phyloP scores from a whole-genome alignment of 2,329 filamentous ascomycete species.

The Cladophialophora chaetospira region DNA sequence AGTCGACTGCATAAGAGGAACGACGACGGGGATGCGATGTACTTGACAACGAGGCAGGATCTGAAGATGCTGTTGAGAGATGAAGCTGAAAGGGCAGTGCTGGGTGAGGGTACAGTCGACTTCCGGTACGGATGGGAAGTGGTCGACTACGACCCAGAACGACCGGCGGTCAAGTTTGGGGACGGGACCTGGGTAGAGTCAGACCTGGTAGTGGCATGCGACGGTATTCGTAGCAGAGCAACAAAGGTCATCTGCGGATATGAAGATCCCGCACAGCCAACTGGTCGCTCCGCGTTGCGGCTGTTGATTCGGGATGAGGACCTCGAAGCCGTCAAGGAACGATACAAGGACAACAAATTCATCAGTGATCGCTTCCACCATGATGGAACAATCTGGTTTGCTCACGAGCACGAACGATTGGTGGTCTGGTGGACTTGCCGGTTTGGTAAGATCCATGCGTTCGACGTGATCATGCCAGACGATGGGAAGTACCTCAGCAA shows the following conservation, averaged over 20 bases:
- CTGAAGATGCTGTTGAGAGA: constrained; percentile 1
- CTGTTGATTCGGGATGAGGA: constrained; percentile 2
- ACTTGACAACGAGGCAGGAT: background rate
- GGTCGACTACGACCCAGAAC: constrained; percentile 2
- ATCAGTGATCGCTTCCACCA: background rate
- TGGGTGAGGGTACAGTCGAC: background rate
- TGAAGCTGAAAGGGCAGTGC: background rate
- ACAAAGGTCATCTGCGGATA: background rate
- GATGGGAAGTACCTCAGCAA: constrained; percentile 3
- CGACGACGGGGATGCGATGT: background rate
- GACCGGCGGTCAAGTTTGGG: constrained; percentile 1
- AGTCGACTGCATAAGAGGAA: background rate
- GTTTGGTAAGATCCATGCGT: constrained; percentile 2
- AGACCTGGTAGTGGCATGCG: background rate
- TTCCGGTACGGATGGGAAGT: background rate
- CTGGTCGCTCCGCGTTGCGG: background rate
- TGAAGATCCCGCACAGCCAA: background rate
- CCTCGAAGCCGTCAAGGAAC: background rate
- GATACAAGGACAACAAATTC: background rate
- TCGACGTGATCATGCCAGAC: constrained; percentile 1
- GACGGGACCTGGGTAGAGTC: background rate
- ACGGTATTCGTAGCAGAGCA: background rate
- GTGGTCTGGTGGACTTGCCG: constrained; percentile 1
- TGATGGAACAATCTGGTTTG: background rate
- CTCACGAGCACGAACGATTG: background rate